A percentile compares a stretch with the other conserved stretches of the same genome.
Evolutionary conservation across 345 rosid species (phyloP).

Genomic region (Populus deltoides): DNA sequence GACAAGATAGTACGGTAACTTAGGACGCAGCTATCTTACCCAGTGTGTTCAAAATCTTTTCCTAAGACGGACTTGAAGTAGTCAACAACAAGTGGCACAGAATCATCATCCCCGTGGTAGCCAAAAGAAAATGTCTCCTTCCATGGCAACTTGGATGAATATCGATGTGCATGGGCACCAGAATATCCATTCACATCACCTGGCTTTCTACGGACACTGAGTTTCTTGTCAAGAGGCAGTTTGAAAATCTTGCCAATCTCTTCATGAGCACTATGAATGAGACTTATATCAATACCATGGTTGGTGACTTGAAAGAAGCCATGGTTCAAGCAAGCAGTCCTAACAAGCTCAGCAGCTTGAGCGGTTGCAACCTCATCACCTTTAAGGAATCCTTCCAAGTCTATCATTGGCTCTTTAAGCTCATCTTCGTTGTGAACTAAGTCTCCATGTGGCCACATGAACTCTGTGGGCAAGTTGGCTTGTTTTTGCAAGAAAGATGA

Average conservation of each 20-base stretch:
- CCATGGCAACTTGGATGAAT: constrained; percentile 58
- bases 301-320: constrained; percentile 60
- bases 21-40: constrained; percentile 30
- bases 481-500: constrained; percentile 30
- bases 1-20: neutral
- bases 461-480: constrained; percentile 36
- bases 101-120: constrained; percentile 16
- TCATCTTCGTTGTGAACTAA: constrained; percentile 22
- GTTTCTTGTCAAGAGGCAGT: constrained; percentile 43
- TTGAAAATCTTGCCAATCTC: constrained; percentile 38
- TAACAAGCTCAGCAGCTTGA: constrained; percentile 35
- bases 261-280: constrained; percentile 34
- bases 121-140: constrained; percentile 56
- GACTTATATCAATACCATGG: constrained; percentile 47
- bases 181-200: constrained; percentile 43
- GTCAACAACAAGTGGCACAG: constrained; percentile 25
- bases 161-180: constrained; percentile 52
- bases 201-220: constrained; percentile 30
- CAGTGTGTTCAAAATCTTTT: constrained; percentile 39
- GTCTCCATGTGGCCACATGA: constrained; percentile 50
- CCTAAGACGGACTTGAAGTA: constrained; percentile 48
- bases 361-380: constrained; percentile 37
- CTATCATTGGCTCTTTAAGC: constrained; percentile 50
- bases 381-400: constrained; percentile 39
- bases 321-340: constrained; percentile 48